Evolutionary conservation across 176 grass and related monocot genomes (phyloP).

Genomic region (Urochloa ruziziensis): DNA sequence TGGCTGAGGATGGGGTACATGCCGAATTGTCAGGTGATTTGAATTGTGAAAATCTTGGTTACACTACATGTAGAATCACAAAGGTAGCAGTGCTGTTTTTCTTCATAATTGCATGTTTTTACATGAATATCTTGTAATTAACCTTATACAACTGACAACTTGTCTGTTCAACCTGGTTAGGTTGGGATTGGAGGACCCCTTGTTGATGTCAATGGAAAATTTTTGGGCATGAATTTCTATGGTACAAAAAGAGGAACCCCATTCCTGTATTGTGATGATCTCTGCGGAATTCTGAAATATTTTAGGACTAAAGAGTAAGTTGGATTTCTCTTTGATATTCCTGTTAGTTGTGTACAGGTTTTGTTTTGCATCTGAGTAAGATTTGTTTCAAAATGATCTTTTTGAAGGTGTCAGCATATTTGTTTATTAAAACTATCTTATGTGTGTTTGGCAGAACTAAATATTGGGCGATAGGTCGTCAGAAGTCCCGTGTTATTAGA

Average conservation of each 20-base stretch:
- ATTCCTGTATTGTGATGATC: not conserved
- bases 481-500: too few species aligned
- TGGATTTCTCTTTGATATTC: not conserved
- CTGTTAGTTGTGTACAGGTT: not conserved
- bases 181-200: not conserved
- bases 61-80: not conserved
- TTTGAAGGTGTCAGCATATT: too few species aligned
- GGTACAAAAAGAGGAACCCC: not conserved
- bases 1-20: too few species aligned
- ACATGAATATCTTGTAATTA: not conserved
- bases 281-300: too few species aligned
- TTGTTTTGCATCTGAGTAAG: not conserved
- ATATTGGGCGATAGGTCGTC: too few species aligned
- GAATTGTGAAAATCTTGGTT: not conserved
- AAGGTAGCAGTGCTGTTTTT: not conserved
- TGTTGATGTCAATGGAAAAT: not conserved
- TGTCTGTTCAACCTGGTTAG: not conserved
- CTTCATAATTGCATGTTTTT: not conserved
- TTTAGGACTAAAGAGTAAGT: not conserved
- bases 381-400: not conserved
- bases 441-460: not conserved
- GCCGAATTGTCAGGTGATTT: not conserved
- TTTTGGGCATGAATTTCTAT: not conserved
- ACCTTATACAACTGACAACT: not conserved
- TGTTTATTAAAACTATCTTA: too few species aligned